These are phyloP conservation scores for Lipomyces spencermartinsiae DNA, from an alignment of 805 yeast genomes.

Conservation along the genomic window DNA sequence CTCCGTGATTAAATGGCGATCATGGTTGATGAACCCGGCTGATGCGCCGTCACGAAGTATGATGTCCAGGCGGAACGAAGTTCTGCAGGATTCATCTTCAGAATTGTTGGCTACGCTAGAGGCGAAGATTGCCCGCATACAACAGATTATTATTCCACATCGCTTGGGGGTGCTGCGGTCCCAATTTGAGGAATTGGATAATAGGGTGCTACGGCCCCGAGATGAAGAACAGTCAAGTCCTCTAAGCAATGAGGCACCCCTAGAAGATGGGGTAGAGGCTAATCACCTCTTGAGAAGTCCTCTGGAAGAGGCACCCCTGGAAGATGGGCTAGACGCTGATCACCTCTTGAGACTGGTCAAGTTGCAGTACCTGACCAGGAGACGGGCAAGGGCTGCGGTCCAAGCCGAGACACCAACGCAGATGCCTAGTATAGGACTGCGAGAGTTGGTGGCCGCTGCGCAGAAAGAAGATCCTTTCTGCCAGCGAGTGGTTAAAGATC, in stretches of 20 bases:
- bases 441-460: slow-evolving; percentile 8
- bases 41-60: slow-evolving; percentile 24
- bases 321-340: background rate
- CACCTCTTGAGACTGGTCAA: slow-evolving; percentile 5
- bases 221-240: too few relatives aligned
- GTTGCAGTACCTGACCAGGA: slow-evolving; percentile 3
- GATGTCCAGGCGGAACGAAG: background rate
- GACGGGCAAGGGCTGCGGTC: slow-evolving; percentile 7
- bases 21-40: slow-evolving; percentile 33
- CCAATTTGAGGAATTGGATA: too few relatives aligned
- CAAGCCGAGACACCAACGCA: slow-evolving; percentile 8
- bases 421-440: background rate
- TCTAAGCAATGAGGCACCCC: too few relatives aligned
- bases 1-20: slow-evolving; percentile 20
- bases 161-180: too few relatives aligned
- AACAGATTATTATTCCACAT: too few relatives aligned
- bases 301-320: background rate
- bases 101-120: too few relatives aligned
- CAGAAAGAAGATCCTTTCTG: slow-evolving; percentile 7
- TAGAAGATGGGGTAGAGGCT: too few relatives aligned
- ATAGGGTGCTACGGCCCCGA: too few relatives aligned
- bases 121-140: too few relatives aligned
- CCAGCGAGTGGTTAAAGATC: slow-evolving; percentile 1
- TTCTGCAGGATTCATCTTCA: background rate
- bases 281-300: too few relatives aligned